Conservation (phyloP, 495 filamentous ascomycete species). For the Aspergillus asperescens region DNA sequence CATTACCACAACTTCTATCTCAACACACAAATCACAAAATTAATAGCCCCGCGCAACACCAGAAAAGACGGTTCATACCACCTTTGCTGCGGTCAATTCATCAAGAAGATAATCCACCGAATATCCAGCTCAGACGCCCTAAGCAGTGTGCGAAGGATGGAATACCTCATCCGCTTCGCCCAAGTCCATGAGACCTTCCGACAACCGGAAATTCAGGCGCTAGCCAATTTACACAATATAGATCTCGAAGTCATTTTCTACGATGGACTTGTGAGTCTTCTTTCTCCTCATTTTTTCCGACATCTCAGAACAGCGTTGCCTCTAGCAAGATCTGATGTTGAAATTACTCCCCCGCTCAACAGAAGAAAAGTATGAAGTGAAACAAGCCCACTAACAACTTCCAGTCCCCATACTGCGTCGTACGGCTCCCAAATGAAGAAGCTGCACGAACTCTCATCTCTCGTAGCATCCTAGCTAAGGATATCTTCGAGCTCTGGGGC, state of each 20-base stretch:
- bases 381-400: constrained; percentile 11
- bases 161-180: constrained; percentile 85
- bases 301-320: neutral
- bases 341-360: neutral
- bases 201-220: constrained; percentile 73
- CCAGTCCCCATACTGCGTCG: constrained; percentile 83
- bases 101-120: neutral
- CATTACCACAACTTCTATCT: neutral
- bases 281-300: constrained; percentile 1
- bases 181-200: constrained; percentile 90
- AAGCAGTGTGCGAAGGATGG: constrained; percentile 38
- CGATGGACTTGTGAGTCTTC: constrained; percentile 57
- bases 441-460: constrained; percentile 61
- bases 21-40: neutral
- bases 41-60: neutral
- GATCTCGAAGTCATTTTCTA: constrained; percentile 70
- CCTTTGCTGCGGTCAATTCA: neutral
- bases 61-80: neutral
- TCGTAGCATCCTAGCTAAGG: constrained; percentile 74
- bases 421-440: constrained; percentile 59
- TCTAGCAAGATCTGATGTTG: neutral
- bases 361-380: neutral
- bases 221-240: constrained; percentile 64
- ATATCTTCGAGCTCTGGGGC: constrained; percentile 87
- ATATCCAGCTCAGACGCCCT: neutral